Evolutionary conservation across 805 yeast species (phyloP).

Genomic region (Candida anglica): DNA sequence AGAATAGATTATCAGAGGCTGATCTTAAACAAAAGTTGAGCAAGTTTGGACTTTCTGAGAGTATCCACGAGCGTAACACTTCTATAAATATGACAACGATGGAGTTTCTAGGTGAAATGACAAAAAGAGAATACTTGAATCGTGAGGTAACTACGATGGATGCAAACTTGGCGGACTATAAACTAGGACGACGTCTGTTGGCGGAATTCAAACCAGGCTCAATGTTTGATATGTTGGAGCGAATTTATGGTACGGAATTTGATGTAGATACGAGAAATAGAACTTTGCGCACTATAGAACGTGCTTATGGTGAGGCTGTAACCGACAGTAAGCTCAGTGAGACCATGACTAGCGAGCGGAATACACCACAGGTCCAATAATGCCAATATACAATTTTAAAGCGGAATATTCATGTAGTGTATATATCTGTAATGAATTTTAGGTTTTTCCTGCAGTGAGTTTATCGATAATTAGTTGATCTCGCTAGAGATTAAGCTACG

Average conservation of each 20-base stretch:
- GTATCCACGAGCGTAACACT: slow-evolving; percentile 14
- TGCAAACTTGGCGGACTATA: slow-evolving; percentile 15
- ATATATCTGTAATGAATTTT: too few species aligned
- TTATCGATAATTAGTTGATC: too few species aligned
- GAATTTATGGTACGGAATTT: slow-evolving; percentile 21
- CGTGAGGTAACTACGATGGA: too few species aligned
- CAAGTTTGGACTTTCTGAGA: slow-evolving; percentile 25
- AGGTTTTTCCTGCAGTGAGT: too few species aligned
- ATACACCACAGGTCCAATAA: too few species aligned
- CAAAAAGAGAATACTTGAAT: slow-evolving; percentile 25
- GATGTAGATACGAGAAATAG: slow-evolving; percentile 14
- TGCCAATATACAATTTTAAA: too few species aligned
- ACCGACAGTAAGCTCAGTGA: too few species aligned
- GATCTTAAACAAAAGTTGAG: slow-evolving; percentile 18
- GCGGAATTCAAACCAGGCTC: slow-evolving; percentile 28
- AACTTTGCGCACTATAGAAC: slow-evolving; percentile 18
- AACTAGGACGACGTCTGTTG: slow-evolving; percentile 28
- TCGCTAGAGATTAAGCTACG: too few species aligned
- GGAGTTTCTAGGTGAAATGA: slow-evolving; percentile 22
- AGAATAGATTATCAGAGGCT: slow-evolving; percentile 25
- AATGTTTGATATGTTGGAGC: slow-evolving; percentile 21
- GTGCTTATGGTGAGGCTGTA: slow-evolving; percentile 20
- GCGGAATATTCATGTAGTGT: too few species aligned
- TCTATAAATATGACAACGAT: slow-evolving; percentile 15
- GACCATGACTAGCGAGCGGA: too few species aligned